Evolutionary conservation across 257 asterid species (phyloP), one percentile per base, ranked within the genome.

Genomic region (Lycium barbarum): DNA sequence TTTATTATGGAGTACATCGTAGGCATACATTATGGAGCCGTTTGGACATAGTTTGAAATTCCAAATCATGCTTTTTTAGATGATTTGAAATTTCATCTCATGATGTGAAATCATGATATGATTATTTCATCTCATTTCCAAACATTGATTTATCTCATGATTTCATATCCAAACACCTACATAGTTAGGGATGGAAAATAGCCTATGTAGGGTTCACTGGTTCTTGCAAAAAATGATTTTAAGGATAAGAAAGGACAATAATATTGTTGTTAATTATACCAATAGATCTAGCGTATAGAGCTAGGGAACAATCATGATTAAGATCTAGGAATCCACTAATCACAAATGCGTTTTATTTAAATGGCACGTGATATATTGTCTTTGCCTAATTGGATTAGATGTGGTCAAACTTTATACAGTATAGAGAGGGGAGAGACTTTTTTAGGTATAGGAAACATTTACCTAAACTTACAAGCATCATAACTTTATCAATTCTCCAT

Each of bases 401-500:
- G 20, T 12, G 47, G 82, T 76, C 63, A 76, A 76, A 76, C 47
- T 12, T 12, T 76, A 14, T 51, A 76, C 22, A 22, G n/a, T 22
- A 49, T n/a, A n/a, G 1, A 22, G 47, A 26, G 63, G 26, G 82
- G 63, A 13, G 22, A 51, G 33, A 33, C 73, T 1, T 51, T 40
- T 76, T 7, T 13, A 51, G 22, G 63, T 22, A 12, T 26, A 76
- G 63, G 81, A 51, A 76, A 22, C 62, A 76, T 26, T 76, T 26
- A 76, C 82, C 82, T 26, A 76, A 51, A 76, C 14, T 51, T 26
- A 26, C 9, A 22, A 76, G 82, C 82, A 76, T 76, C 82, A 76
- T 49, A 76, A 76, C 62, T 51, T 76, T 73, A 47, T 20, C n/a
- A 11, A n/a, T 73, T 11, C 10, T 45, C n/a, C 78, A 14, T 5